Evolutionary conservation across 2,329 filamentous ascomycete species (phyloP), one percentile per base, ranked within the genome.

Genomic region (Exophiala oligosperma): DNA sequence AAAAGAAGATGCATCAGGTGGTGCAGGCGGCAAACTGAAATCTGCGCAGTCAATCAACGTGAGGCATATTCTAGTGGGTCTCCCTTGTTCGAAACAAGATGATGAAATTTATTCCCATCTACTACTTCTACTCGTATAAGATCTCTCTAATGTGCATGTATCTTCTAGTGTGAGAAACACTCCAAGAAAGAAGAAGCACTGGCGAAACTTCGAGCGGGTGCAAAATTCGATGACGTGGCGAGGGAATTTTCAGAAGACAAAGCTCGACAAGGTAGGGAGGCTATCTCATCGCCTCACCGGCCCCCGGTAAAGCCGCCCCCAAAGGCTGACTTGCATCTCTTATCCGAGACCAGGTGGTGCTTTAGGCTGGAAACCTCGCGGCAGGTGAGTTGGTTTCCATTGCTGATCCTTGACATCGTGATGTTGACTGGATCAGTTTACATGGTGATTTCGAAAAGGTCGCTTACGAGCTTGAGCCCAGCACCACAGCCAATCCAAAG

Each of bases 161-260:
- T 23, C 24, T 32, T 3, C 29, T 50, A 80, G 68, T 87, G 84
- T 70, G 84, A 84, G 66, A 87, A 88, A 71, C 80, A 85, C 71
- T 77, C 78, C 47, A 86, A 85, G 70, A 87, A 87, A 67, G 84
- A 87, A 75, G 83, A 86, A 70, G 85, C 85, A 2, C 68, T 87
- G 3, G 79, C 80, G 62, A 86, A 86, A 67, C 69, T 88, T 14
- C 77, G 80, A 47, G 78, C 79, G 26, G 85, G 85, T 3, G 74
- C 73, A 11, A 86, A 86, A 65, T 88, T 87, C 66, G 84, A 87
- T 66, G 84, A 87, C 12, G 84, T 88, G 1, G 85, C 84, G 14
- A 71, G 82, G 50, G 84, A 87, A 63, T 85, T 82, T 68, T 85
- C 82, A 2, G 85, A 87, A 71, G 85, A 87, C 69, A 87, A 88